phyloP scores from a whole-genome alignment of 2,329 filamentous ascomycete genomes.

The Aspergillus chevalieri region DNA sequence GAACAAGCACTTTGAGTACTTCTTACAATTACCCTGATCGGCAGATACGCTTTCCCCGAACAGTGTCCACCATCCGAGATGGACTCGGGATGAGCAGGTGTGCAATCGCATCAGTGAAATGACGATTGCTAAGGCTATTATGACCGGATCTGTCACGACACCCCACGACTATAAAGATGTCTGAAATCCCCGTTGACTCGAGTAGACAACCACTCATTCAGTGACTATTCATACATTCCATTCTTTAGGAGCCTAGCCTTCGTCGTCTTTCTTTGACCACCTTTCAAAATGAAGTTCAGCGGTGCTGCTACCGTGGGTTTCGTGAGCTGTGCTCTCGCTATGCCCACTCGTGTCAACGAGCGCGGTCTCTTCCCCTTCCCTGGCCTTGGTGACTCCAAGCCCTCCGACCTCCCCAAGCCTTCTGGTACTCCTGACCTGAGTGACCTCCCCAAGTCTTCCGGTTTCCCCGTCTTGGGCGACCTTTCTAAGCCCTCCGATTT shows the following conservation, averaged over 20 bases:
- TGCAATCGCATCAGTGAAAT: neutral
- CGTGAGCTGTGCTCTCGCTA: slow-evolving; percentile 1
- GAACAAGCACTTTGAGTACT: neutral
- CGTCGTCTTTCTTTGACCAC: neutral
- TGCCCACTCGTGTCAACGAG: neutral
- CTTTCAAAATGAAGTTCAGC: slow-evolving; percentile 1
- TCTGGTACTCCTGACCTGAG: neutral
- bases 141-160: neutral
- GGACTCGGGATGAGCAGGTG: neutral
- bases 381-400: neutral
- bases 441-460: neutral
- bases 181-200: neutral
- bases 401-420: neutral
- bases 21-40: neutral
- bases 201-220: neutral
- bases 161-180: neutral
- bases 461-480: neutral
- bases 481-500: neutral
- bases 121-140: neutral
- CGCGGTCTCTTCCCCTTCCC: neutral
- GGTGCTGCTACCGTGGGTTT: neutral
- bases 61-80: slow-evolving; percentile 1
- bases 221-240: neutral
- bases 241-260: neutral
- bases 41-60: neutral